Evolutionary conservation across 768 basidiomycete genomes (phyloP).

Genomic region (Bullera alba): DNA sequence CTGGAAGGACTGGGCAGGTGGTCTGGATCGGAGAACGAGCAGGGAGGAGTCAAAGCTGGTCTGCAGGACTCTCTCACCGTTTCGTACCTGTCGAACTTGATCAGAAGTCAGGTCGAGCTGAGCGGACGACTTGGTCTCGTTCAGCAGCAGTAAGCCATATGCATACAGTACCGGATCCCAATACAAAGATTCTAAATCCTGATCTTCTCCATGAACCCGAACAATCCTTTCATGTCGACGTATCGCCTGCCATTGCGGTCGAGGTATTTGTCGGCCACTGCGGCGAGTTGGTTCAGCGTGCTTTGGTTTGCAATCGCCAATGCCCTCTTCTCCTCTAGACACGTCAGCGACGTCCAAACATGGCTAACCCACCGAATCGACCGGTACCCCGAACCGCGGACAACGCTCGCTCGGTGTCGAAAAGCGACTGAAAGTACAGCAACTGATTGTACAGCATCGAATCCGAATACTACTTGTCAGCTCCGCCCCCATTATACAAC

Average conservation of each 20-base stretch:
- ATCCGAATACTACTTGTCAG: constrained; percentile 65
- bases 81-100: constrained; percentile 85
- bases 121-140: constrained; percentile 77
- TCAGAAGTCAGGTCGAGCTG: constrained; percentile 87
- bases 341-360: constrained; percentile 1
- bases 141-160: constrained; percentile 27
- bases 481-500: constrained; percentile 25
- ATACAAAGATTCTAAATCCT: constrained; percentile 10
- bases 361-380: constrained; percentile 38
- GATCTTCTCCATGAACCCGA: constrained; percentile 61
- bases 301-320: constrained; percentile 53
- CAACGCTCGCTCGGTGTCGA: constrained; percentile 62
- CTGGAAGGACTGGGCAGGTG: constrained; percentile 61
- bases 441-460: constrained; percentile 81
- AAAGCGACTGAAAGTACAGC: constrained; percentile 70
- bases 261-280: constrained; percentile 70
- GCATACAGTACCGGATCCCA: background rate
- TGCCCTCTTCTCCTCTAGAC: constrained; percentile 55
- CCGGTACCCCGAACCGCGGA: constrained; percentile 53
- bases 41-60: constrained; percentile 47
- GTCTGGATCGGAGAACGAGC: constrained; percentile 45
- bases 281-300: constrained; percentile 54
- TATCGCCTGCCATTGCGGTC: constrained; percentile 80
- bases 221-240: constrained; percentile 72
- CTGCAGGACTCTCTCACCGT: constrained; percentile 84